Percentiles rank a stretch among this genome's conserved stretches.
Conservation (phyloP, 169 alveolate species). For the Plasmodium vivax region DNA sequence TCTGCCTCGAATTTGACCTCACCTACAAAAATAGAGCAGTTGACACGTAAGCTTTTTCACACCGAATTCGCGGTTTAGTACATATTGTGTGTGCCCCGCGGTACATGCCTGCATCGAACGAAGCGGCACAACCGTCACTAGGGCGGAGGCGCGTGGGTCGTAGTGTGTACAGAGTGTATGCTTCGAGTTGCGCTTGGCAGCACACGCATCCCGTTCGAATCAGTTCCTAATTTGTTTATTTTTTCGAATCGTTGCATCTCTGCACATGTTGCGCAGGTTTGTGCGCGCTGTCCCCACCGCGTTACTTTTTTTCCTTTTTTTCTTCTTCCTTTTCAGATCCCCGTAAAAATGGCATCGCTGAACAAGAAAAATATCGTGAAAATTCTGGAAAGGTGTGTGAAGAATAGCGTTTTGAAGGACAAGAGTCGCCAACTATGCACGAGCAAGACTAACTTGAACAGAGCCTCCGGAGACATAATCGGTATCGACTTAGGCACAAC, state of each 20-base stretch:
- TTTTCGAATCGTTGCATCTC: neutral
- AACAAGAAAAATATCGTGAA: constrained; percentile 30
- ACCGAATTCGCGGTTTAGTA: neutral
- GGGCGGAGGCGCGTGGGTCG: neutral
- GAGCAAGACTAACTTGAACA: constrained; percentile 32
- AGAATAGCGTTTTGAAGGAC: constrained; percentile 25
- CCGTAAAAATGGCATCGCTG: constrained; percentile 32
- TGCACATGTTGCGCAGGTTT: neutral
- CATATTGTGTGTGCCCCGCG: neutral
- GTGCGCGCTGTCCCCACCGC: neutral
- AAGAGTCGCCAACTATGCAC: constrained; percentile 42
- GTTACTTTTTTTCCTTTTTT: constrained; percentile 7
- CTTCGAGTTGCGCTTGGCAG: neutral
- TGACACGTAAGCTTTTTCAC: neutral
- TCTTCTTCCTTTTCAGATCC: neutral
- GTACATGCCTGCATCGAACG: neutral
- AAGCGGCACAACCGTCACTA: neutral
- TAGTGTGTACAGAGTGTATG: neutral
- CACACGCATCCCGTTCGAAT: neutral
- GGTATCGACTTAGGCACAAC: constrained; percentile 99
- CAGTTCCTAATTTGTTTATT: neutral
- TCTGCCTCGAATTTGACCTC: neutral
- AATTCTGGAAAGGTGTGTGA: constrained; percentile 58
- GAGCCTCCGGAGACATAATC: constrained; percentile 91
- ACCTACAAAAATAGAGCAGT: neutral